Evolutionary conservation across 2,329 filamentous ascomycete species (phyloP).

Genomic region (Aspergillus clavatus): DNA sequence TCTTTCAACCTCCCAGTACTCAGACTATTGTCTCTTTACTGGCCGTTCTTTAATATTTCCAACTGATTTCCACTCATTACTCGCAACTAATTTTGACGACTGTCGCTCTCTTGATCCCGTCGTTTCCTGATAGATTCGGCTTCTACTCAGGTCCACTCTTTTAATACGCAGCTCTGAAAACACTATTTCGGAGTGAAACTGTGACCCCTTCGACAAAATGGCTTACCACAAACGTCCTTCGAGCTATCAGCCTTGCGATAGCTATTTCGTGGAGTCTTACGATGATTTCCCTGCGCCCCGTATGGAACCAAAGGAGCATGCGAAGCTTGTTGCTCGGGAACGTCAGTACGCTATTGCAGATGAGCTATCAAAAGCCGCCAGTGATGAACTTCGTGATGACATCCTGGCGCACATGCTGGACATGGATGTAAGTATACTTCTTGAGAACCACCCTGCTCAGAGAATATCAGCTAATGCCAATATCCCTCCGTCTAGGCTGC

Average conservation of each 20-base stretch:
- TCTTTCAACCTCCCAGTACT: conserved; percentile 28
- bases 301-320: conserved; percentile 68
- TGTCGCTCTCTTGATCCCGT: conserved; percentile 48
- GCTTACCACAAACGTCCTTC: conserved; percentile 50
- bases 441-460: background rate
- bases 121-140: conserved; percentile 34
- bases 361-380: conserved; percentile 78
- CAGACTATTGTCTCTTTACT: conserved; percentile 39
- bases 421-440: conserved; percentile 70
- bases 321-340: conserved; percentile 72
- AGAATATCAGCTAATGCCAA: conserved; percentile 15
- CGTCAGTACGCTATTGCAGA: conserved; percentile 83
- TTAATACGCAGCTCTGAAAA: conserved; percentile 26
- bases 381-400: conserved; percentile 90
- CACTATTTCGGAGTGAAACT: conserved; percentile 19
- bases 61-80: conserved; percentile 57
- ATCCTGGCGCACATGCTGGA: conserved; percentile 89
- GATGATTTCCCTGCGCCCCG: conserved; percentile 48
- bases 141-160: conserved; percentile 43
- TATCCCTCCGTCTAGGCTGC: conserved; percentile 54
- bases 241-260: conserved; percentile 61
- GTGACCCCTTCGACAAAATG: conserved; percentile 43
- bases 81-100: conserved; percentile 40
- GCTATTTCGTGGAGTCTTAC: conserved; percentile 62
- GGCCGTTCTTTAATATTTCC: conserved; percentile 46